Percentiles rank a stretch among this genome's conserved stretches.
Conservation (phyloP, 2,329 filamentous ascomycete genomes). For the Xylaria hypoxylon region DNA sequence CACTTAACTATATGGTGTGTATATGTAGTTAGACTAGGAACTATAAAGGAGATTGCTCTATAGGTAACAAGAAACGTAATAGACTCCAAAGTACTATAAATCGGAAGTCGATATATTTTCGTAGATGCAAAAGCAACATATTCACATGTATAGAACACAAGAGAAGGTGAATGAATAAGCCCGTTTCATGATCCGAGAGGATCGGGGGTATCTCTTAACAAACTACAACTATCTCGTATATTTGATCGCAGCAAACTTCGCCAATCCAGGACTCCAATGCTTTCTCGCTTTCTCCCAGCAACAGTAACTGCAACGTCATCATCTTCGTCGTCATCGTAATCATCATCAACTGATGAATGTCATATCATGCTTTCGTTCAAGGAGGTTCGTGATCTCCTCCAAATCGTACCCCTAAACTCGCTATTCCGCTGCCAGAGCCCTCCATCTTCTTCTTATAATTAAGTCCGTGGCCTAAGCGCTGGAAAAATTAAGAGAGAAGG, state of each 20-base stretch:
- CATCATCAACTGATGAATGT: slow-evolving; percentile 20
- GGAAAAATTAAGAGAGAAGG: background rate
- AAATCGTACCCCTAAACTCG: background rate
- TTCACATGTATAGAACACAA: background rate
- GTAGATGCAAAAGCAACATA: too few relatives aligned
- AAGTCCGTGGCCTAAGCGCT: slow-evolving; percentile 31
- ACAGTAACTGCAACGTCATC: slow-evolving; percentile 19
- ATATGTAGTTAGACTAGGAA: background rate
- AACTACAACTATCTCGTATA: slow-evolving; percentile 19
- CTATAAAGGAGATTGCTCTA: background rate
- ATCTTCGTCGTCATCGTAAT: slow-evolving; percentile 25
- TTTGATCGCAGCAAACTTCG: slow-evolving; percentile 14
- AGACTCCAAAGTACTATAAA: background rate
- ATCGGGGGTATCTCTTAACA: slow-evolving; percentile 30
- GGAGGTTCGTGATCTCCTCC: background rate
- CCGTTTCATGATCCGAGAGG: slow-evolving; percentile 15
- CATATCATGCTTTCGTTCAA: slow-evolving; percentile 27
- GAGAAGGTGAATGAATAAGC: background rate
- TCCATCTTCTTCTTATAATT: slow-evolving; percentile 12
- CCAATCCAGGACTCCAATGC: slow-evolving; percentile 14
- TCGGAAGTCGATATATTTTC: too few relatives aligned
- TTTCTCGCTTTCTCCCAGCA: slow-evolving; percentile 13
- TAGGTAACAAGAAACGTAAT: background rate
- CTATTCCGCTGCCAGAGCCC: slow-evolving; percentile 34
- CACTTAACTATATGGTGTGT: background rate